Conservation (phyloP, 345 rosid genomes). For the Gossypium bickii region DNA sequence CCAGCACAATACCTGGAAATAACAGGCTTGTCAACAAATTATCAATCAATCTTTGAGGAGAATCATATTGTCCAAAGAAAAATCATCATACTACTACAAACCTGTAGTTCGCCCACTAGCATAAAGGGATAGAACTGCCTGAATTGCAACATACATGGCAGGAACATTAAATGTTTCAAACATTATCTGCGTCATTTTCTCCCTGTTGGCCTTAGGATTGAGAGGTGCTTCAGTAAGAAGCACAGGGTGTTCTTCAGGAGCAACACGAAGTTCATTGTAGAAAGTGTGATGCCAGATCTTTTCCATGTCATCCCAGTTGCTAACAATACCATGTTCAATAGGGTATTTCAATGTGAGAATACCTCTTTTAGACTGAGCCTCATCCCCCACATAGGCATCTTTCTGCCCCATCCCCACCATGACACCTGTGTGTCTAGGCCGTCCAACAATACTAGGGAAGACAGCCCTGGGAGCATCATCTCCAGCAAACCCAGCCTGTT, state of each 20-base stretch:
- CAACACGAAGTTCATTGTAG: constrained; percentile 59
- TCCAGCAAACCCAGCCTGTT: constrained; percentile 56
- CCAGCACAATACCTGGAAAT: constrained; percentile 50
- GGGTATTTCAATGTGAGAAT: constrained; percentile 60
- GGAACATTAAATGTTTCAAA: constrained; percentile 56
- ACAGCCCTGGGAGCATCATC: constrained; percentile 64
- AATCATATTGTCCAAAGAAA: not conserved
- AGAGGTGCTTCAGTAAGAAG: constrained; percentile 62
- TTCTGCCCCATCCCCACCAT: constrained; percentile 72
- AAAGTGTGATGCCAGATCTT: constrained; percentile 71
- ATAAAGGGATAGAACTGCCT: constrained; percentile 57
- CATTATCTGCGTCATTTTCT: constrained; percentile 65
- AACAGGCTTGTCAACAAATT: not conserved
- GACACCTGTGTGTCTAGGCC: constrained; percentile 64
- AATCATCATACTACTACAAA: constrained; percentile 12
- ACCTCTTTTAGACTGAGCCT: constrained; percentile 67
- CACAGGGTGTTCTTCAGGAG: constrained; percentile 58
- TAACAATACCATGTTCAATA: constrained; percentile 60
- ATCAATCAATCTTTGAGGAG: not conserved
- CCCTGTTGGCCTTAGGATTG: constrained; percentile 57
- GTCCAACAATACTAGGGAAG: constrained; percentile 65
- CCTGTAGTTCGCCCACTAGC: constrained; percentile 75
- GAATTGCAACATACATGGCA: constrained; percentile 60
- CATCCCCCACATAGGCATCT: constrained; percentile 65
- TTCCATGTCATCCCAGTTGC: constrained; percentile 72